phyloP scores from a whole-genome alignment of 2,329 filamentous ascomycete species.

The Cladosporium sp. region DNA sequence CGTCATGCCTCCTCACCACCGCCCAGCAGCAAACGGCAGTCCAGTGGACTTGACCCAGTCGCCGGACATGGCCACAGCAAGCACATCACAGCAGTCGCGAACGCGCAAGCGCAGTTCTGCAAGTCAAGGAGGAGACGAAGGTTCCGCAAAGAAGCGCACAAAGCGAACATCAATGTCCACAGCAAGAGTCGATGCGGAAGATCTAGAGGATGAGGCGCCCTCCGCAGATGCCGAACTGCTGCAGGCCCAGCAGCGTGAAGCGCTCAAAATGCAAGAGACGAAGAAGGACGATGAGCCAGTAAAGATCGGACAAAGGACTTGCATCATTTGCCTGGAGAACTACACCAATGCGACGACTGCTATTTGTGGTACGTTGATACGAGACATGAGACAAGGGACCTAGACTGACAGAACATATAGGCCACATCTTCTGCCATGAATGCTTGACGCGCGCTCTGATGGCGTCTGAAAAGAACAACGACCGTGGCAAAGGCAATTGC shows the following conservation, averaged over 20 bases:
- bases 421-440: conserved; percentile 65
- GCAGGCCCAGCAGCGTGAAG: conserved; percentile 31
- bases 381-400: neutral
- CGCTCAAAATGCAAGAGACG: conserved; percentile 31
- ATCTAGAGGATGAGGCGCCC: conserved; percentile 25
- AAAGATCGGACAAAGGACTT: conserved; percentile 54
- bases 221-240: conserved; percentile 41
- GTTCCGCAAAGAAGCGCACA: conserved; percentile 3
- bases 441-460: conserved; percentile 64
- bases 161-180: neutral
- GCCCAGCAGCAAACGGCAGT: neutral
- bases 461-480: conserved; percentile 54
- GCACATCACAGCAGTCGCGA: conserved; percentile 4
- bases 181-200: conserved; percentile 20
- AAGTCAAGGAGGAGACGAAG: neutral
- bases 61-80: conserved; percentile 8
- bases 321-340: conserved; percentile 66
- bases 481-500: conserved; percentile 48
- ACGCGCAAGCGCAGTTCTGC: conserved; percentile 15
- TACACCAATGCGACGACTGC: conserved; percentile 62
- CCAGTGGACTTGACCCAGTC: conserved; percentile 16
- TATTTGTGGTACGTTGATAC: conserved; percentile 55
- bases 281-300: conserved; percentile 26
- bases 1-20: neutral
- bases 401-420: conserved; percentile 38